Evolutionary conservation across 164 flowering plant species (phyloP).

Genomic region (Akebia trifoliata): DNA sequence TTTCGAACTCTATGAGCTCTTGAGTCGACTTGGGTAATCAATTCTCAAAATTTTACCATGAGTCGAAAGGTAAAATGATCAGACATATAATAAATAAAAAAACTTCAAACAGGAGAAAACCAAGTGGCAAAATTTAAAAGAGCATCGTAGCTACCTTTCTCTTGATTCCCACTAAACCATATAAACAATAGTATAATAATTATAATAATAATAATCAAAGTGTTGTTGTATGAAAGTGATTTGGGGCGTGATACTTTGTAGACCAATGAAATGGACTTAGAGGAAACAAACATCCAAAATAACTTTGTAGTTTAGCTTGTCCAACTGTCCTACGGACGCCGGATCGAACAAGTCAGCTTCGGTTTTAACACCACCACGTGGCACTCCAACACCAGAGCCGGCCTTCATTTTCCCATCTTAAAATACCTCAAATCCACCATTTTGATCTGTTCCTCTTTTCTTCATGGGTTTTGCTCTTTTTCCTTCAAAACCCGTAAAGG

Average conservation of each 20-base stretch:
- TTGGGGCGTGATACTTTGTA: background rate
- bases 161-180: too few relatives aligned
- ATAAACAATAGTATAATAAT: too few relatives aligned
- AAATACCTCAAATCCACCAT: constrained; percentile 5
- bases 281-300: background rate
- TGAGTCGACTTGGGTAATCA: too few relatives aligned
- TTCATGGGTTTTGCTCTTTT: constrained; percentile 8
- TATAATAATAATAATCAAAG: too few relatives aligned
- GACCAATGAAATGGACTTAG: constrained; percentile 5
- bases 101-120: too few relatives aligned
- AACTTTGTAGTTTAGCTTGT: background rate
- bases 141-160: too few relatives aligned
- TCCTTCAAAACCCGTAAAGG: constrained; percentile 9
- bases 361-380: constrained; percentile 55
- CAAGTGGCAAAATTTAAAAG: too few relatives aligned
- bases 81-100: too few relatives aligned
- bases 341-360: constrained; percentile 63
- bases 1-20: too few relatives aligned
- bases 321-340: constrained; percentile 27
- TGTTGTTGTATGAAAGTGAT: constrained; percentile 5
- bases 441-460: constrained; percentile 8
- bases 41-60: too few relatives aligned
- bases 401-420: constrained; percentile 27
- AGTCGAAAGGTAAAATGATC: too few relatives aligned
- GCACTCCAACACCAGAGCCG: constrained; percentile 38